These are phyloP conservation scores for Cryptococcus wingfieldii DNA, from an alignment of 1,284 basidiomycete genomes.

Conservation along the genomic window DNA sequence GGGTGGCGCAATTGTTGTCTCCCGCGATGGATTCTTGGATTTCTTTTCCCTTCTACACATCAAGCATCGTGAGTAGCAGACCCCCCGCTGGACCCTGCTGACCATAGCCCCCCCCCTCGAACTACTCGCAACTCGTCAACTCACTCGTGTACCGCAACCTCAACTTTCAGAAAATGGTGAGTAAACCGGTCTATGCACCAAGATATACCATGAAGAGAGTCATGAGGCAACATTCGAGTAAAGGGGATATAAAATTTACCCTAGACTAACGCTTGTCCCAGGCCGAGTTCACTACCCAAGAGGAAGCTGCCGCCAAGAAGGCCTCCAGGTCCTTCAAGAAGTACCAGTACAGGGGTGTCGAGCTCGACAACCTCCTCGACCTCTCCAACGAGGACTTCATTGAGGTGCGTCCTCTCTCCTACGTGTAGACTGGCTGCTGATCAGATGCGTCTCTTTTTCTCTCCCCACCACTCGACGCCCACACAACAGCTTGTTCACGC, in stretches of 20 bases:
- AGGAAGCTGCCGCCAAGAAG: constrained; percentile 89
- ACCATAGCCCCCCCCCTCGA: constrained; percentile 1
- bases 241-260: neutral
- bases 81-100: neutral
- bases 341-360: constrained; percentile 96
- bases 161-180: constrained; percentile 15
- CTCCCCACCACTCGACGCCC: constrained; percentile 3
- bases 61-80: constrained; percentile 16
- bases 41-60: constrained; percentile 9
- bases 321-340: constrained; percentile 98
- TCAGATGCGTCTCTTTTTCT: neutral
- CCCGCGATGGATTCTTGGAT: too few relatives aligned
- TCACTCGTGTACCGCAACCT: neutral
- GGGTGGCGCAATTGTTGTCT: too few relatives aligned
- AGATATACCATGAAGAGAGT: neutral
- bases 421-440: constrained; percentile 1
- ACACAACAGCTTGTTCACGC: constrained; percentile 86
- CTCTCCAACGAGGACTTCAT: constrained; percentile 83
- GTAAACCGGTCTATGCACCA: neutral
- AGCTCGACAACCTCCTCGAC: constrained; percentile 96
- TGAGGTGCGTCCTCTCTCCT: constrained; percentile 34
- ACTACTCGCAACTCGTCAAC: neutral
- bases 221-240: neutral
- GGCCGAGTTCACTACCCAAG: constrained; percentile 79
- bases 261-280: constrained; percentile 4